Percentiles rank a stretch among this genome's conserved stretches.
These are phyloP conservation scores for Trichoderma cornu-damae DNA, from an alignment of 2,329 filamentous ascomycete genomes.

Conservation along the genomic window DNA sequence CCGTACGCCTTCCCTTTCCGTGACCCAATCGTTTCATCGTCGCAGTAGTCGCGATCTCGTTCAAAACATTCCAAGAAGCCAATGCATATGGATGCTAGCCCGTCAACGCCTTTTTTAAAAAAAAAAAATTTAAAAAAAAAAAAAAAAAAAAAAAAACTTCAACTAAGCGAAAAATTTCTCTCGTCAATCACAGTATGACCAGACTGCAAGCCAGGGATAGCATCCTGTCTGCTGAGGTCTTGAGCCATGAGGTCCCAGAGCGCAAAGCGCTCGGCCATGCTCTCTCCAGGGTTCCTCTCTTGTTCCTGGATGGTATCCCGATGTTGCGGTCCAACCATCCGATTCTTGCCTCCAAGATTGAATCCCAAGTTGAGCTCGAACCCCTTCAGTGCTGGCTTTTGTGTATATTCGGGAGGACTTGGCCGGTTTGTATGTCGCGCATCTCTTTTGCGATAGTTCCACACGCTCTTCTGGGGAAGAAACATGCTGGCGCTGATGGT, in stretches of 20 bases:
- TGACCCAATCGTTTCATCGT: background rate
- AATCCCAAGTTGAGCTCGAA: background rate
- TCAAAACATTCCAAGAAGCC: background rate
- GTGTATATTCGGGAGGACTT: conserved; percentile 26
- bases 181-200: conserved; percentile 39
- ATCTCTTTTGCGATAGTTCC: conserved; percentile 43
- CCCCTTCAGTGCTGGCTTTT: conserved; percentile 22
- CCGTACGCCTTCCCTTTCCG: background rate
- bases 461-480: conserved; percentile 45
- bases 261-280: conserved; percentile 30
- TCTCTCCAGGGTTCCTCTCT: conserved; percentile 20
- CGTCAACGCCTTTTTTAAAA: too few species aligned
- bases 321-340: conserved; percentile 6
- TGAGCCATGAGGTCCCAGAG: conserved; percentile 36
- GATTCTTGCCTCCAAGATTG: background rate
- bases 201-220: conserved; percentile 31
- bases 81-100: background rate
- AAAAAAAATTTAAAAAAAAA: too few species aligned
- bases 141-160: too few species aligned
- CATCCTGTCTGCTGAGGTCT: conserved; percentile 36
- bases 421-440: conserved; percentile 19
- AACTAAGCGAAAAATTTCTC: conserved; percentile 31
- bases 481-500: conserved; percentile 53
- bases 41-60: background rate
- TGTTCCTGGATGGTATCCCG: conserved; percentile 9